Percentiles rank a stretch among this genome's conserved stretches.
Conservation (phyloP, 371 early-diverging fungal species). For the Mortierella sp. region DNA sequence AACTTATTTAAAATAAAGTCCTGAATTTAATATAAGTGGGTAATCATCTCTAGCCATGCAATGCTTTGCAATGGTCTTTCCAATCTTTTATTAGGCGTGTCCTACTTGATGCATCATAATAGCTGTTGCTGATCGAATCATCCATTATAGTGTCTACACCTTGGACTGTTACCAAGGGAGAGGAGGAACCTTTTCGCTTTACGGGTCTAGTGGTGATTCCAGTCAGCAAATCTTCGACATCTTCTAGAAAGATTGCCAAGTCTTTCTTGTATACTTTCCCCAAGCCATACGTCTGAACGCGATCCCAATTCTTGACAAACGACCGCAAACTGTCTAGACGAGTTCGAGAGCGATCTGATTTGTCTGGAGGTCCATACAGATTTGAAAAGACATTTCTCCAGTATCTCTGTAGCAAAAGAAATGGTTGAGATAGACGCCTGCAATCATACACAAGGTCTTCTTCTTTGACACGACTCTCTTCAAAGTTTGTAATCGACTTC, state of each 20-base stretch:
- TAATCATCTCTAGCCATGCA: conserved; percentile 13
- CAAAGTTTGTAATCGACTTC: conserved; percentile 16
- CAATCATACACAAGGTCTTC: conserved; percentile 30
- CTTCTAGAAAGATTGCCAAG: conserved; percentile 26
- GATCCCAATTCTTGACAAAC: conserved; percentile 44
- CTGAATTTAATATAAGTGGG: no score
- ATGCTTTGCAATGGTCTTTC: conserved; percentile 20
- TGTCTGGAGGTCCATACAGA: conserved; percentile 2
- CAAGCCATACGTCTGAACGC: conserved; percentile 47
- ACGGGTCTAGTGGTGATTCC: conserved; percentile 30
- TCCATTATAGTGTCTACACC: not conserved
- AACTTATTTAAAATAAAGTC: no score
- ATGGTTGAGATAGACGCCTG: conserved; percentile 24
- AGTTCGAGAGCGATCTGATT: conserved; percentile 1
- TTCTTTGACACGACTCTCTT: conserved; percentile 13
- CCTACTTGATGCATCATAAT: conserved; percentile 24
- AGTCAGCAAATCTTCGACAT: conserved; percentile 33
- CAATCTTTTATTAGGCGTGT: conserved; percentile 31
- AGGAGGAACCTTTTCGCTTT: not conserved
- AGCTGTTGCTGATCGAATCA: not conserved
- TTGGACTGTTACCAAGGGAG: not conserved
- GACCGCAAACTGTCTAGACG: conserved; percentile 21
- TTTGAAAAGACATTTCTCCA: conserved; percentile 36
- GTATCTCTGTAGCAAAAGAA: conserved; percentile 21
- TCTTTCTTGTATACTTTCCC: conserved; percentile 54